Conservation (phyloP, 1,284 basidiomycete genomes). For the Ustanciosporium gigantosporum region DNA sequence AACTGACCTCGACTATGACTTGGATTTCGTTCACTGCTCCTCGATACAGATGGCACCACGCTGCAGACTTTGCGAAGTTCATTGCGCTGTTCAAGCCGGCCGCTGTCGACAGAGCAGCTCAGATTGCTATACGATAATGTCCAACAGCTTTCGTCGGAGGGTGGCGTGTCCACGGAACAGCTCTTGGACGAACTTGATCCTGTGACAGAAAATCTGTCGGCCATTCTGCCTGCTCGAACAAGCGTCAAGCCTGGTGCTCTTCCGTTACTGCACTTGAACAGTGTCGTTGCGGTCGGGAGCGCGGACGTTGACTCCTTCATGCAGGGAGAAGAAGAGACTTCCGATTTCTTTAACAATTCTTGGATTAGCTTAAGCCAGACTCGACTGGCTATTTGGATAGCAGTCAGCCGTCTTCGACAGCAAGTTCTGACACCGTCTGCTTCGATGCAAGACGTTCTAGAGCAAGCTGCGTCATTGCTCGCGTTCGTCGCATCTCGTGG, state of each 20-base stretch:
- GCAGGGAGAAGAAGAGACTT: slow-evolving; percentile 2
- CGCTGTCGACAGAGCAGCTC: slow-evolving; percentile 5
- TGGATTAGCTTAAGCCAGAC: slow-evolving; percentile 6
- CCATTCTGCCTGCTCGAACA: background rate
- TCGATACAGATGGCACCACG: no score
- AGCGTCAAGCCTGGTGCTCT: background rate
- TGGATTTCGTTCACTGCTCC: no score
- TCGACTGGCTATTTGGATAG: slow-evolving; percentile 14
- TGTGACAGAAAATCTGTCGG: slow-evolving; percentile 9
- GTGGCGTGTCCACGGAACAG: slow-evolving; percentile 4
- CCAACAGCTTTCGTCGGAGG: background rate
- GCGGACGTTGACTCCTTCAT: slow-evolving; percentile 7
- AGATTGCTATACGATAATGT: background rate
- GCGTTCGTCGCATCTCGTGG: background rate
- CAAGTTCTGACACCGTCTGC: background rate
- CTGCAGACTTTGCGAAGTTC: background rate
- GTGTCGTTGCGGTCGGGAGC: background rate
- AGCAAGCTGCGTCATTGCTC: background rate
- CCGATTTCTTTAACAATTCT: background rate
- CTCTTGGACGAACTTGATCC: slow-evolving; percentile 31
- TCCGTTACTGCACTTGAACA: slow-evolving; percentile 20
- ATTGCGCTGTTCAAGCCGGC: slow-evolving; percentile 7
- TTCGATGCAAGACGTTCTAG: background rate
- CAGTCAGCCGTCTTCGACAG: slow-evolving; percentile 4
- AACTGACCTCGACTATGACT: no score